phyloP scores from a whole-genome alignment of 2,329 filamentous ascomycete genomes.

The Clonostachys byssicola region DNA sequence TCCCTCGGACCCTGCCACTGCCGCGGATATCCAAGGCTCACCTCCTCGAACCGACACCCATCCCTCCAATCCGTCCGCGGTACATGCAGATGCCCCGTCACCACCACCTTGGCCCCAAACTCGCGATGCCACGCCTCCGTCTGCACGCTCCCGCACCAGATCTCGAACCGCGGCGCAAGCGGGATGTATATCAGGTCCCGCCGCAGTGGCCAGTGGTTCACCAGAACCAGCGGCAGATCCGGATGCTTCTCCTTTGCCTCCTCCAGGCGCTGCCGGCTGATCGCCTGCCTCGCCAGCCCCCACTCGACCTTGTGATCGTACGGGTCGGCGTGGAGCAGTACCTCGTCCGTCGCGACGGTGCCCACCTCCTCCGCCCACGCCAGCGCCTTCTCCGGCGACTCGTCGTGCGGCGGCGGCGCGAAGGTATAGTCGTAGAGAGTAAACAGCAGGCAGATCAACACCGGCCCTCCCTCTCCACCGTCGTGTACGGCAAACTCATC shows the following conservation, averaged over 20 bases:
- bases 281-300: constrained; percentile 20
- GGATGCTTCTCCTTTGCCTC: constrained; percentile 7
- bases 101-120: constrained; percentile 26
- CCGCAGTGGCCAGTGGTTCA: constrained; percentile 30
- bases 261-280: constrained; percentile 17
- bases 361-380: constrained; percentile 27
- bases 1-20: constrained; percentile 25
- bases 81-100: constrained; percentile 28
- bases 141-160: constrained; percentile 29
- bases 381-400: constrained; percentile 21
- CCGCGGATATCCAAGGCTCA: constrained; percentile 26
- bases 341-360: constrained; percentile 29
- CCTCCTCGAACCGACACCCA: constrained; percentile 29
- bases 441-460: constrained; percentile 50
- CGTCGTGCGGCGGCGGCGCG: constrained; percentile 42
- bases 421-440: constrained; percentile 59
- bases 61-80: constrained; percentile 31
- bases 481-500: constrained; percentile 45
- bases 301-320: constrained; percentile 23
- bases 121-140: constrained; percentile 27
- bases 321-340: constrained; percentile 26
- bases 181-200: constrained; percentile 27
- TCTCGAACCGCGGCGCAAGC: constrained; percentile 24
- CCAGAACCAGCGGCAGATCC: constrained; percentile 19
- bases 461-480: constrained; percentile 44